phyloP scores from a whole-genome alignment of 2,329 filamentous ascomycete genomes.

The Fusarium goolgardi region DNA sequence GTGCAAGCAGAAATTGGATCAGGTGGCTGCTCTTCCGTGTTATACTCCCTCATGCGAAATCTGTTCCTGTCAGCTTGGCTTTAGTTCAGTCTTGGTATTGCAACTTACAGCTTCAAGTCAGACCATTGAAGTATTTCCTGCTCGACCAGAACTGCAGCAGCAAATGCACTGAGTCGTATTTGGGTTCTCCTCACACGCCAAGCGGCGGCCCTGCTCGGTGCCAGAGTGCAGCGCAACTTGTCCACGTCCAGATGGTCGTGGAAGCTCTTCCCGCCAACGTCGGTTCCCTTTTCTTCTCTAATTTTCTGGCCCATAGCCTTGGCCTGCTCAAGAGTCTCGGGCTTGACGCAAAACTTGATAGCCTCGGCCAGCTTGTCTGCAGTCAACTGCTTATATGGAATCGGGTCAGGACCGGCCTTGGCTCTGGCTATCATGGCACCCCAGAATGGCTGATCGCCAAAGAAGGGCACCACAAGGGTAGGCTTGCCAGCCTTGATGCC shows the following conservation, averaged over 20 bases:
- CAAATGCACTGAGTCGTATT: slow-evolving; percentile 76
- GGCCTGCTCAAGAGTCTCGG: slow-evolving; percentile 68
- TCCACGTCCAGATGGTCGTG: slow-evolving; percentile 76
- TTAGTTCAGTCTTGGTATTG: neutral
- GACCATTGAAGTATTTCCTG: slow-evolving; percentile 73
- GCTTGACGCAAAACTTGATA: slow-evolving; percentile 69
- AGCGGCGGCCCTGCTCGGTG: slow-evolving; percentile 74
- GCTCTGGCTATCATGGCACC: slow-evolving; percentile 79
- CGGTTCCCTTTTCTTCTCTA: slow-evolving; percentile 71
- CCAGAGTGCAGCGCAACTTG: slow-evolving; percentile 75
- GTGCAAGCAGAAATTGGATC: slow-evolving; percentile 84
- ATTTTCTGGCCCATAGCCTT: slow-evolving; percentile 72
- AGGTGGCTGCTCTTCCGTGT: slow-evolving; percentile 80
- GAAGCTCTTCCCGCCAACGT: slow-evolving; percentile 74
- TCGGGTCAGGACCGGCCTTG: slow-evolving; percentile 76
- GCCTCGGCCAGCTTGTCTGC: slow-evolving; percentile 73
- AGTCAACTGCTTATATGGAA: slow-evolving; percentile 75
- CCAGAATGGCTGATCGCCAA: slow-evolving; percentile 88
- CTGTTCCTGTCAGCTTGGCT: slow-evolving; percentile 49
- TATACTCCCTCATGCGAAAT: slow-evolving; percentile 71
- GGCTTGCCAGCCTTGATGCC: slow-evolving; percentile 85
- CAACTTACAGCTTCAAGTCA: slow-evolving; percentile 76
- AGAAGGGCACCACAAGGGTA: slow-evolving; percentile 87
- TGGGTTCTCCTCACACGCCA: slow-evolving; percentile 79
- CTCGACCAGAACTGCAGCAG: slow-evolving; percentile 75